Evolutionary conservation across 1,139 yeast genomes (phyloP).

Genomic region (Candida tropicalis): DNA sequence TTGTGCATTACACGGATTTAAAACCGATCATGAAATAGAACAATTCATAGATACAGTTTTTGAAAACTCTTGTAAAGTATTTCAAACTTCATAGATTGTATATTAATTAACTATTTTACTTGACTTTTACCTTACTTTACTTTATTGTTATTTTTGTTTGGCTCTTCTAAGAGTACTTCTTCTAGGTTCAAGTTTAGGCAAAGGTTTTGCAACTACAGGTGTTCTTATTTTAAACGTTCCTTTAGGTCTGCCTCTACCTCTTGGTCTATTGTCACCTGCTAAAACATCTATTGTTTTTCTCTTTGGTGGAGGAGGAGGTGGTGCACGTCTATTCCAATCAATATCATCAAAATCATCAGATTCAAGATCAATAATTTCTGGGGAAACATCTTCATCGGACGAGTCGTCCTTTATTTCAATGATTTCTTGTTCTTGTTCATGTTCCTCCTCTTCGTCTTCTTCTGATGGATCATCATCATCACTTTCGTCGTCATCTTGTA

Average conservation of each 20-base stretch:
- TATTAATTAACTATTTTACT: neutral
- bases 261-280: conserved; percentile 9
- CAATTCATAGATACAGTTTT: conserved; percentile 64
- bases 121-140: neutral
- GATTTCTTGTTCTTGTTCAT: neutral
- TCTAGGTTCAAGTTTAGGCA: neutral
- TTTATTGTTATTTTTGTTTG: neutral
- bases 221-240: conserved; percentile 16
- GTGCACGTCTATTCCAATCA: neutral
- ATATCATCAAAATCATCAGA: neutral
- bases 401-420: conserved; percentile 2
- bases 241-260: conserved; percentile 20
- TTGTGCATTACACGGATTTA: conserved; percentile 50
- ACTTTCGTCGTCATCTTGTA: conserved; percentile 16
- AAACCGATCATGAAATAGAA: conserved; percentile 48
- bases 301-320: conserved; percentile 9
- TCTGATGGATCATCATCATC: conserved; percentile 7
- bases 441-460: neutral
- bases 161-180: neutral
- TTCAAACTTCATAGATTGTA: conserved; percentile 27
- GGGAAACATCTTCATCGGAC: conserved; percentile 1
- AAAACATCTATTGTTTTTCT: conserved; percentile 16
- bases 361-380: neutral
- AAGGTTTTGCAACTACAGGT: neutral
- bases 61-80: conserved; percentile 62